A percentile compares a stretch with the other conserved stretches of the same genome.
phyloP scores from a whole-genome alignment of 2,329 filamentous ascomycete genomes.

The Incumbomyces delicatus region DNA sequence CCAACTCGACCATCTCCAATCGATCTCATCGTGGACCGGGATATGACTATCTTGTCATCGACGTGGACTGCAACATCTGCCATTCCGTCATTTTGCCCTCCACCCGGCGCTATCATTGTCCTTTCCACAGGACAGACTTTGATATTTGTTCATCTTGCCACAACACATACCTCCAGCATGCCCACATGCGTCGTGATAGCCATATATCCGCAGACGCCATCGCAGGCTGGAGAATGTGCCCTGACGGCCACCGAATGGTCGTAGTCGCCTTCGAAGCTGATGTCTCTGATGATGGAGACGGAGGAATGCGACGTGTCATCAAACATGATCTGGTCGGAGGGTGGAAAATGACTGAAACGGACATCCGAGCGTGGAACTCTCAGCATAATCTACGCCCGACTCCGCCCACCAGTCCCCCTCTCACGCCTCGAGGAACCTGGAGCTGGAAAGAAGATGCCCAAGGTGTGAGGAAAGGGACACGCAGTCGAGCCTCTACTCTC shows the following conservation, averaged over 20 bases:
- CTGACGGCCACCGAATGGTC: slow-evolving; percentile 73
- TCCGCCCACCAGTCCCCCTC: slow-evolving; percentile 1
- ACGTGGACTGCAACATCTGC: slow-evolving; percentile 71
- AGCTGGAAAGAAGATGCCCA: slow-evolving; percentile 18
- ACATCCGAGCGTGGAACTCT: slow-evolving; percentile 23
- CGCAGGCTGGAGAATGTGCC: slow-evolving; percentile 74
- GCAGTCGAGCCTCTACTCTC: slow-evolving; percentile 8
- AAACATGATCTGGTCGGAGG: slow-evolving; percentile 71
- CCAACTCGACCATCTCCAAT: slow-evolving; percentile 23
- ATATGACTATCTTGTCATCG: slow-evolving; percentile 62
- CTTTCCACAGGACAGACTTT: slow-evolving; percentile 50
- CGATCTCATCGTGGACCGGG: slow-evolving; percentile 36
- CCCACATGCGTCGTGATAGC: slow-evolving; percentile 55
- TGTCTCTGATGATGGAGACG: slow-evolving; percentile 42
- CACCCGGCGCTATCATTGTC: slow-evolving; percentile 69
- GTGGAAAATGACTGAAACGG: slow-evolving; percentile 53
- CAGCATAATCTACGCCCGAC: background rate
- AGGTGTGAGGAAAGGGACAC: slow-evolving; percentile 10
- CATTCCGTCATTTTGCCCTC: slow-evolving; percentile 59
- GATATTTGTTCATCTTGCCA: slow-evolving; percentile 79
- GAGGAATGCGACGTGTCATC: slow-evolving; percentile 58
- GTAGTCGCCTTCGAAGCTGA: slow-evolving; percentile 58
- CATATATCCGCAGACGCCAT: slow-evolving; percentile 49
- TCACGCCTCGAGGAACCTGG: slow-evolving; percentile 15
- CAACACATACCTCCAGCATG: slow-evolving; percentile 50